Percentiles rank a stretch among this genome's conserved stretches.
phyloP scores from a whole-genome alignment of 306 rosid genomes.

The Cucumis melo region DNA sequence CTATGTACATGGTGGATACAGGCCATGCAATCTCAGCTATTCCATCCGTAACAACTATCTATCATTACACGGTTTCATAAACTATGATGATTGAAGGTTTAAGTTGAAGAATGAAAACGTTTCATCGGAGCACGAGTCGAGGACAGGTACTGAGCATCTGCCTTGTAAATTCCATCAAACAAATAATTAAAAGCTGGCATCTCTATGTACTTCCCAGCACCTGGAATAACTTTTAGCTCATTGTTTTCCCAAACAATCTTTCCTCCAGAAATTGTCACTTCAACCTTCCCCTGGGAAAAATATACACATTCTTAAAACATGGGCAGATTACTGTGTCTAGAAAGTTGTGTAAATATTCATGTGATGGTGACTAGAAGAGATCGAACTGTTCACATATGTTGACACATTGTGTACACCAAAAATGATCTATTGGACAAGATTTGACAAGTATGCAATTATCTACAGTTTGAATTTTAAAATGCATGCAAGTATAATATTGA shows the following conservation, averaged over 20 bases:
- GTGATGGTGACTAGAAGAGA: background rate
- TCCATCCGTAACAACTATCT: background rate
- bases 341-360: background rate
- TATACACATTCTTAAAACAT: background rate
- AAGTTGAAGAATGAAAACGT: constrained; percentile 26
- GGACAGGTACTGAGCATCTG: constrained; percentile 48
- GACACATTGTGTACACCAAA: background rate
- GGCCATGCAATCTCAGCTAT: background rate
- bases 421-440: background rate
- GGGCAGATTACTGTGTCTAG: background rate
- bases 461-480: background rate
- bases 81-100: background rate
- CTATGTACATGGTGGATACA: background rate
- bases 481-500: background rate
- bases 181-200: constrained; percentile 55
- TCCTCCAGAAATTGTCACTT: constrained; percentile 86
- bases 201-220: constrained; percentile 60
- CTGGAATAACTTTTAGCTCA: constrained; percentile 63
- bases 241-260: constrained; percentile 83
- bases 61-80: background rate
- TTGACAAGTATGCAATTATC: background rate
- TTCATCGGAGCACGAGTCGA: constrained; percentile 61
- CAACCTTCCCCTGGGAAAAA: constrained; percentile 67
- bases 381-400: background rate
- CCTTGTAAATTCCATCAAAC: constrained; percentile 54